Percentiles rank a stretch among this genome's conserved stretches.
Evolutionary conservation across 2,329 filamentous ascomycete genomes (phyloP).

Genomic region (Talaromyces atroroseus): DNA sequence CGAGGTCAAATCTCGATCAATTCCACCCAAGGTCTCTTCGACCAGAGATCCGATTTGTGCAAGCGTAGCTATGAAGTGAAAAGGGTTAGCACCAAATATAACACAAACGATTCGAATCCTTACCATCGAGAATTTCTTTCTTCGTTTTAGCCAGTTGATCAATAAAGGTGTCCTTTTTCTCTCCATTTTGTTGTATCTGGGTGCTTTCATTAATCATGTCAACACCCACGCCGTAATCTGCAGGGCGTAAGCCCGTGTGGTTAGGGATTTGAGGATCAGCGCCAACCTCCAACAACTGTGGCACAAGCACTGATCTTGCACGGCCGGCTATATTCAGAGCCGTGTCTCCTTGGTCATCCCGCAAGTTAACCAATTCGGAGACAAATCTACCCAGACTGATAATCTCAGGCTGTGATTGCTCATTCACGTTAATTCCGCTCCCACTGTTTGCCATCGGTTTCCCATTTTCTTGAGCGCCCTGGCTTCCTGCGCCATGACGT

Average conservation of each 20-base stretch:
- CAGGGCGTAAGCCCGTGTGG: conserved; percentile 75
- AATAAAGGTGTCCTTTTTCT: conserved; percentile 37
- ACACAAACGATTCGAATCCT: conserved; percentile 13
- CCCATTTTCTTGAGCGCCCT: conserved; percentile 1
- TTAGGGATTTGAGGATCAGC: conserved; percentile 91
- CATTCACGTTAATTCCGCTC: conserved; percentile 49
- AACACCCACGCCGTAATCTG: conserved; percentile 89
- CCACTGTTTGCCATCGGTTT: conserved; percentile 40
- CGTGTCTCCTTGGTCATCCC: conserved; percentile 90
- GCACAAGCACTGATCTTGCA: conserved; percentile 94
- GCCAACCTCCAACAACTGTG: conserved; percentile 91
- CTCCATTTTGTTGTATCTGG: conserved; percentile 44
- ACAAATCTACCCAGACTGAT: conserved; percentile 92
- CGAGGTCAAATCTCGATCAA: conserved; percentile 70
- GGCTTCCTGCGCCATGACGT: conserved; percentile 55
- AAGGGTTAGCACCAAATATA: conserved; percentile 24
- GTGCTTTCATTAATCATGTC: conserved; percentile 50
- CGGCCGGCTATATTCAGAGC: conserved; percentile 89
- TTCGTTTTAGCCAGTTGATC: conserved; percentile 41
- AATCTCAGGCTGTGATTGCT: conserved; percentile 47
- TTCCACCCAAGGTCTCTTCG: conserved; percentile 72
- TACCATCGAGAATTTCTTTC: conserved; percentile 43
- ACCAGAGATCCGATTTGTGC: conserved; percentile 56
- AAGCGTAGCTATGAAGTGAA: conserved; percentile 32
- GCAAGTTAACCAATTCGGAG: conserved; percentile 92